Base-by-base conservation (phyloP, 208 protist genomes). In the Crithidia bombi region DNA sequence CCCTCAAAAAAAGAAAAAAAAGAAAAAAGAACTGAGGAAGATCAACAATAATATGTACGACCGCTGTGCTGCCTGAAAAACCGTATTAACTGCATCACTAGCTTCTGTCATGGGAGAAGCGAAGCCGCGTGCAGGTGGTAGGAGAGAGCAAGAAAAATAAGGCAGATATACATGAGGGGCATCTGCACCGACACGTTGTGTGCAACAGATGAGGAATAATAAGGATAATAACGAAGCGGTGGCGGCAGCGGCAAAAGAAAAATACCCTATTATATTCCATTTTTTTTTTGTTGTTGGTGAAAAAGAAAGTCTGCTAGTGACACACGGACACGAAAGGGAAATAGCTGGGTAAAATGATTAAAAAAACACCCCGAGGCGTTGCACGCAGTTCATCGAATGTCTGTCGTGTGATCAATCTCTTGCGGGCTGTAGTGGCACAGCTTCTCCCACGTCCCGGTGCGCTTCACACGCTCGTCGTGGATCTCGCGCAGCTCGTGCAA, bases 321-420 rank as follows among this genome's bases (percentile, higher is more conserved):
- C n/a, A n/a, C n/a, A n/a, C n/a, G n/a, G n/a, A n/a, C n/a, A n/a
- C n/a, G n/a, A n/a, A n/a, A n/a, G n/a, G n/a, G n/a, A n/a, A n/a
- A n/a, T n/a, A n/a, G n/a, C n/a, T n/a, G n/a, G n/a, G n/a, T n/a
- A n/a, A n/a, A n/a, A n/a, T 14, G 33, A 1, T 10, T 17, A 54
- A 36, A 59, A 32, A 2, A 41, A 43, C 11, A 57, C 33, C 23
- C 11, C 58, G 35, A 52, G 2, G 36, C n/a, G 19, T 19, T 12
- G 3, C 41, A 21, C 35, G 5, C 6, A 25, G 15, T 10, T 81
- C 82, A 94, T 38, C 89, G 89, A 58, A 92, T 91, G 38, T 92
- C 89, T 2, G 86, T 94, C 14, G 81, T 85, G 65, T 92, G 89
- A 49, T 92, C 86, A 33, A 94, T 59, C 66, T 94, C 89, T 46